Base-by-base conservation (phyloP, 1,284 basidiomycete genomes). In the Vanrija humicola region DNA sequence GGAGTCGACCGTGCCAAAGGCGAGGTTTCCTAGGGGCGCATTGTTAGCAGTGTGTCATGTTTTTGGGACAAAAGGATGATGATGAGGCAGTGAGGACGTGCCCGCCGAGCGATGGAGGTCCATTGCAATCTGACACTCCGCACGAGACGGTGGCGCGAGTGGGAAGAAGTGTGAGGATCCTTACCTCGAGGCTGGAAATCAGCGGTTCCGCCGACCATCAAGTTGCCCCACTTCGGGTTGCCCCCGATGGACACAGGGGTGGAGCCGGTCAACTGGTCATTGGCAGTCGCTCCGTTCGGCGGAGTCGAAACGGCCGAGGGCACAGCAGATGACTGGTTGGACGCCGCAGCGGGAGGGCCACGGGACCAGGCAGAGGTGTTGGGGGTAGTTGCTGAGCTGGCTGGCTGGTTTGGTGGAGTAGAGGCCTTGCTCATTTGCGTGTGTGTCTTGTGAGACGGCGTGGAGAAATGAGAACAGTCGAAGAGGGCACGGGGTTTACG, bases 1-100 rank as follows among this genome's bases (percentile, higher is more conserved):
- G 25, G 73, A 82, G 67, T 89, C 87, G 55, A 92, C 88, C 44
- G 90, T 90, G 66, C 90, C 90, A 78, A 92, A 92, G 34, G 69
- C 61, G 82, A 88, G 57, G 55, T 62, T 67, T 45, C 70, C 72
- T 72, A 54, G 5, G 25, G 25, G 12, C 14, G 34, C 14, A 34
- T 34, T 34, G 34, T 28, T n/a, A 26, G 21, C 46, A 44, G 47
- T 46, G 18, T 46, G 52, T 46, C 34, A 44, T 25, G 40, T 25
- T 18, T 5, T 1, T 12, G 19, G 47, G 29, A 46, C 29, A 48
- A 45, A 19, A 54, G 43, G 39, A 23, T 18, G 29, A 34, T 12
- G 34, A 29, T 12, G 38, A 38, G 26, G 38, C 18, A 28, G 28
- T 3, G 34, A 34, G 34, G 34, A 34, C 34, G 34, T 12, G 34